Percentiles rank a stretch among this genome's conserved stretches.
These are phyloP conservation scores for Cytidiella melzeri DNA, from an alignment of 768 basidiomycete species.

Conservation along the genomic window DNA sequence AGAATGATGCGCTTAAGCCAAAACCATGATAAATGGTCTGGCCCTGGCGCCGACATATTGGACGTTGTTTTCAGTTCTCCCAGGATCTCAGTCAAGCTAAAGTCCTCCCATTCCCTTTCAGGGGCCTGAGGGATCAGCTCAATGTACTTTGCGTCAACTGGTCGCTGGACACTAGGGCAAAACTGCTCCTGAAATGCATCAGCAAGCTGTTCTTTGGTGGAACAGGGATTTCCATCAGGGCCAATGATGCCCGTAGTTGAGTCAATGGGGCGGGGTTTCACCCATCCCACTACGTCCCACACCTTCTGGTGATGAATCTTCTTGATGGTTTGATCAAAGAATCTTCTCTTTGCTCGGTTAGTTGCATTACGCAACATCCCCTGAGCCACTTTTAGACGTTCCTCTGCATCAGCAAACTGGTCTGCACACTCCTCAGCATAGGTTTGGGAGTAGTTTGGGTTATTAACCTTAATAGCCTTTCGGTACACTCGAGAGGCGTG, in stretches of 20 bases:
- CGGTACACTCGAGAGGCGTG: too few species aligned
- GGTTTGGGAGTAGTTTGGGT: too few species aligned
- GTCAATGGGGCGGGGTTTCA: neutral
- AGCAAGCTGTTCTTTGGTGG: neutral
- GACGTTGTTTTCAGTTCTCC: neutral
- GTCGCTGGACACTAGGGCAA: neutral
- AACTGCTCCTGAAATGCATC: constrained; percentile 11
- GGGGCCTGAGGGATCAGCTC: neutral
- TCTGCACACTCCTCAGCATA: too few species aligned
- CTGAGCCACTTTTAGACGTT: too few species aligned
- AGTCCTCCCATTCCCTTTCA: constrained; percentile 3
- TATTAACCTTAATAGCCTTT: too few species aligned
- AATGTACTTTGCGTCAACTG: neutral
- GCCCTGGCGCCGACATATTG: constrained; percentile 7
- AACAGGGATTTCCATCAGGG: neutral
- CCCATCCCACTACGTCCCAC: constrained; percentile 6
- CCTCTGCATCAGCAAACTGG: too few species aligned
- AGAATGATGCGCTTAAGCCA: constrained; percentile 5
- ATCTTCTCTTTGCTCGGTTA: neutral
- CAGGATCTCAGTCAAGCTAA: neutral
- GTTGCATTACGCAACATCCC: neutral
- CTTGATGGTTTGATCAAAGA: constrained; percentile 6
- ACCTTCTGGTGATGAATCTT: constrained; percentile 1
- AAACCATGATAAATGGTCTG: constrained; percentile 10
- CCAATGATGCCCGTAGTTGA: neutral